Percentiles rank a stretch among this genome's conserved stretches.
Conservation (phyloP, 2,329 filamentous ascomycete species). For the Alternaria longipes region DNA sequence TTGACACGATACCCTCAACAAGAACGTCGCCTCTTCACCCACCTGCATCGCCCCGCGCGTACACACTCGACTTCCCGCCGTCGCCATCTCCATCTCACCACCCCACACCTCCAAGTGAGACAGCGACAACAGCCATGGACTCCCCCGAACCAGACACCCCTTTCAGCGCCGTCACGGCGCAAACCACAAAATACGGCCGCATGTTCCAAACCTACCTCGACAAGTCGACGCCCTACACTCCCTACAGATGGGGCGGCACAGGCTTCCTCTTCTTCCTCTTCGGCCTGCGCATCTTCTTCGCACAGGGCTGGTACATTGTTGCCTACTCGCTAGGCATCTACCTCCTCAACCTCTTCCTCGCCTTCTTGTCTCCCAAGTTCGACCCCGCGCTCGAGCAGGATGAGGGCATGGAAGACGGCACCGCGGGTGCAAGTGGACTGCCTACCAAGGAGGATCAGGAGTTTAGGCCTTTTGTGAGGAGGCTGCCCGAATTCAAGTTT, state of each 20-base stretch:
- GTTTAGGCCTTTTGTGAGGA: constrained; percentile 95
- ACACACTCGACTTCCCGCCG: constrained; percentile 9
- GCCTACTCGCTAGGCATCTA: constrained; percentile 98
- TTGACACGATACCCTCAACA: constrained; percentile 44
- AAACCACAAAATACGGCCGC: constrained; percentile 78
- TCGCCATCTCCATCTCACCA: background rate
- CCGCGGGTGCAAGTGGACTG: constrained; percentile 65
- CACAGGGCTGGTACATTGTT: constrained; percentile 99
- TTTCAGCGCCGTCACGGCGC: constrained; percentile 87
- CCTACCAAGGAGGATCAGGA: constrained; percentile 97
- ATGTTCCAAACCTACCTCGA: constrained; percentile 95
- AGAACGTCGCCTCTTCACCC: constrained; percentile 7
- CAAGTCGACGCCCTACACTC: constrained; percentile 86
- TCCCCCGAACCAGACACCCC: constrained; percentile 88
- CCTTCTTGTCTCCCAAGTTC: constrained; percentile 98
- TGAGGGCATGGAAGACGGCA: constrained; percentile 93
- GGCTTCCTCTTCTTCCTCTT: constrained; percentile 78
- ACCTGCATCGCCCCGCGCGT: constrained; percentile 8
- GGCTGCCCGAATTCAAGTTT: constrained; percentile 99
- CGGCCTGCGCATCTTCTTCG: constrained; percentile 86
- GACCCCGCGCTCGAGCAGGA: constrained; percentile 95
- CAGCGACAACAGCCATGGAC: constrained; percentile 69
- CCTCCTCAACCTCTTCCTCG: constrained; percentile 97
- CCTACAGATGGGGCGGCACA: constrained; percentile 93
- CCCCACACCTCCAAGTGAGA: background rate